Percentiles rank a stretch among this genome's conserved stretches.
These are phyloP conservation scores for Aureobasidium uvarum DNA, from an alignment of 2,329 filamentous ascomycete species.

Conservation along the genomic window DNA sequence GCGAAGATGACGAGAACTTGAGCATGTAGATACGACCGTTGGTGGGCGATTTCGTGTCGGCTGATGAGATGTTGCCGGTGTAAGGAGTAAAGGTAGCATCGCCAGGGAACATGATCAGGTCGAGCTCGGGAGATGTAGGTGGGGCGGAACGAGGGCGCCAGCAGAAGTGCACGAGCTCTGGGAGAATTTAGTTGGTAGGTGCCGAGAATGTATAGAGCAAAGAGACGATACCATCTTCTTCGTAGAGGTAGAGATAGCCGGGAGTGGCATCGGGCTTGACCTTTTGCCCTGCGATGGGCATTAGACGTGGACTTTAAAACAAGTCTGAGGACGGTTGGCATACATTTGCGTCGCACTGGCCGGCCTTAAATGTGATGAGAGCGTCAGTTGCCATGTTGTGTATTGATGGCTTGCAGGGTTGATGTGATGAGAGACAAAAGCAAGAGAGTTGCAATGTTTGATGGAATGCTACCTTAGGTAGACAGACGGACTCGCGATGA, in stretches of 20 bases:
- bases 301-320: not conserved
- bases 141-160: constrained; percentile 79
- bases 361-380: constrained; percentile 95
- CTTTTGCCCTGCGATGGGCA: constrained; percentile 53
- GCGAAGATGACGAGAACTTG: constrained; percentile 89
- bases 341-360: constrained; percentile 81
- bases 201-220: constrained; percentile 5
- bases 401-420: not conserved
- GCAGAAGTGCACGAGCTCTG: constrained; percentile 92
- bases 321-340: constrained; percentile 39
- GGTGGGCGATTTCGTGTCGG: constrained; percentile 56
- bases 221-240: constrained; percentile 69
- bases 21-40: constrained; percentile 91
- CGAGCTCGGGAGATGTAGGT: constrained; percentile 72
- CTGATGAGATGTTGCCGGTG: constrained; percentile 35
- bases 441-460: not conserved
- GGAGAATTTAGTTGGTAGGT: constrained; percentile 6
- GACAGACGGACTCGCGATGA: constrained; percentile 8
- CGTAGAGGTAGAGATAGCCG: constrained; percentile 90
- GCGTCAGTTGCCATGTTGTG: constrained; percentile 74
- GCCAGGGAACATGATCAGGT: constrained; percentile 88
- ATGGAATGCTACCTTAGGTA: constrained; percentile 16
- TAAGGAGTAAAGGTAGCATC: constrained; percentile 88
- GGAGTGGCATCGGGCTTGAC: constrained; percentile 69
- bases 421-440: not conserved